phyloP scores from a whole-genome alignment of 192 early-diverging fungal genomes.

The Backusella mclennaniae region DNA sequence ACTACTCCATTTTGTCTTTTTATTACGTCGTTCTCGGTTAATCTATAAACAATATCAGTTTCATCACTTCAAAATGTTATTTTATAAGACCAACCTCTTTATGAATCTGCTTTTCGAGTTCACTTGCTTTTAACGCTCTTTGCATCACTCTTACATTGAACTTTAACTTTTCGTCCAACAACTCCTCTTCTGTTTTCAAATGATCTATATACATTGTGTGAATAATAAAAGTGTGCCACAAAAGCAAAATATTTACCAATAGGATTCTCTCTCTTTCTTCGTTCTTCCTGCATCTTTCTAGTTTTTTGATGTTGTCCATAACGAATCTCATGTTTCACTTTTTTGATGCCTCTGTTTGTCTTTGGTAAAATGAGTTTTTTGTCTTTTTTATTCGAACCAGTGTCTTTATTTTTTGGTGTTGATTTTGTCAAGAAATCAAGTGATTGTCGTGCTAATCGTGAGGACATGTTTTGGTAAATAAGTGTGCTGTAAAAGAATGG shows the following conservation, averaged over 20 bases:
- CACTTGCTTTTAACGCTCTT: conserved; percentile 9
- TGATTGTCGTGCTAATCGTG: conserved; percentile 16
- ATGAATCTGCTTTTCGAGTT: conserved; percentile 14
- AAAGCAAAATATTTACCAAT: conserved; percentile 24
- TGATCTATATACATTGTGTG: background rate
- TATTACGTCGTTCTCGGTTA: background rate
- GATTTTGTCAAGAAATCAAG: conserved; percentile 3
- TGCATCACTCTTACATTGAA: conserved; percentile 14
- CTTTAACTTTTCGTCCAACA: conserved; percentile 9
- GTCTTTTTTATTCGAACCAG: background rate
- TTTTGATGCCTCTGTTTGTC: conserved; percentile 44
- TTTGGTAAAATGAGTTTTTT: conserved; percentile 25
- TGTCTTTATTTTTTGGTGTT: background rate
- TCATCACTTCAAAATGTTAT: background rate
- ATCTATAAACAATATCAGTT: background rate
- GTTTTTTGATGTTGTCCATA: conserved; percentile 41
- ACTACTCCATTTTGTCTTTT: conserved; percentile 7
- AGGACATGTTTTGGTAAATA: conserved; percentile 5
- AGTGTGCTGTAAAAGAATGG: background rate
- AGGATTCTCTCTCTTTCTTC: conserved; percentile 41
- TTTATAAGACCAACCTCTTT: conserved; percentile 1
- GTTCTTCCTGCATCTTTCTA: conserved; percentile 23
- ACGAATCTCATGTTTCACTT: conserved; percentile 43
- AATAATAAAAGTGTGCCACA: background rate
- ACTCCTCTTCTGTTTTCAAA: conserved; percentile 7